Evolutionary conservation across 192 early-diverging fungal species (phyloP).

Genomic region (Linnemannia elongata): DNA sequence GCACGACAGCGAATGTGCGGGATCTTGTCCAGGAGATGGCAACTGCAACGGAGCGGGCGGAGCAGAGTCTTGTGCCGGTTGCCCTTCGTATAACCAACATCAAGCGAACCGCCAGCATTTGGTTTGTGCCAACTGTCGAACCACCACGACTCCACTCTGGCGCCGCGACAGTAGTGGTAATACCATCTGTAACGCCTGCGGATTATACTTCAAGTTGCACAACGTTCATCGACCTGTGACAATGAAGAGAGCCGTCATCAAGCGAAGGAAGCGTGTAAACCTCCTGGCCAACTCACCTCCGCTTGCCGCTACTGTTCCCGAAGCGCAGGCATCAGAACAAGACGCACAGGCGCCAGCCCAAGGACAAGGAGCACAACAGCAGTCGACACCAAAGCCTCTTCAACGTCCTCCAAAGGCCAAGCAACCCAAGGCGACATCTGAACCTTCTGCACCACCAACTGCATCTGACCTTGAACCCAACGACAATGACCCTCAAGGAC

Average conservation of each 20-base stretch:
- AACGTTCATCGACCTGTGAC: constrained; percentile 83
- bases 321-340: neutral
- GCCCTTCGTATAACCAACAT: constrained; percentile 82
- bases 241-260: constrained; percentile 83
- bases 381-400: constrained; percentile 1
- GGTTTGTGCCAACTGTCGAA: constrained; percentile 82
- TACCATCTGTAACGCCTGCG: constrained; percentile 88
- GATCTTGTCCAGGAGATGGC: constrained; percentile 82
- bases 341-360: constrained; percentile 1
- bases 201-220: constrained; percentile 90
- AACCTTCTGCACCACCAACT: neutral
- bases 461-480: constrained; percentile 27
- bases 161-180: constrained; percentile 78
- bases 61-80: constrained; percentile 77
- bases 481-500: neutral
- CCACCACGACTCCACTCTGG: constrained; percentile 86
- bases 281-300: constrained; percentile 50
- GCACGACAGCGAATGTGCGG: constrained; percentile 55
- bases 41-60: constrained; percentile 84
- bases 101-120: constrained; percentile 68
- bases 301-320: constrained; percentile 31
- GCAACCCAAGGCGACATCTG: constrained; percentile 2
- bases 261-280: constrained; percentile 76
- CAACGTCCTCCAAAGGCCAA: neutral
- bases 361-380: constrained; percentile 11